Evolutionary conservation across 306 rosid genomes (phyloP).

Genomic region (Castanea sativa): DNA sequence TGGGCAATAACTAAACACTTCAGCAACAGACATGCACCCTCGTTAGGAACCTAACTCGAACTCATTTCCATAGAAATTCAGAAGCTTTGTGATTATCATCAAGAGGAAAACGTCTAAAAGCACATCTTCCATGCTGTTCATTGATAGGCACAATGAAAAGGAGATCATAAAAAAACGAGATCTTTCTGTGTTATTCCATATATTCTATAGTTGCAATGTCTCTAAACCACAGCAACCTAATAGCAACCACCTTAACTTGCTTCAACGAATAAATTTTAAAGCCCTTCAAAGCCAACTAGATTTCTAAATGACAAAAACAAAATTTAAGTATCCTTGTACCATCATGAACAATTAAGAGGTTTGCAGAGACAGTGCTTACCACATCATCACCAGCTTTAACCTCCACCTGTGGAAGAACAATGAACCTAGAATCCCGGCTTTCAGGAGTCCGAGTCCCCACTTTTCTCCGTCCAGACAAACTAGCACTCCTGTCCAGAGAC

Average conservation of each 20-base stretch:
- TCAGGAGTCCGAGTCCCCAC: slow-evolving; percentile 58
- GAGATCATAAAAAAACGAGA: not conserved
- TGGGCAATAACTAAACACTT: too few relatives aligned
- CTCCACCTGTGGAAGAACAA: slow-evolving; percentile 91
- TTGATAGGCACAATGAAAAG: not conserved
- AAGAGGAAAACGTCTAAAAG: not conserved
- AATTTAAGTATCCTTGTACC: not conserved
- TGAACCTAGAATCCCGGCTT: slow-evolving; percentile 65
- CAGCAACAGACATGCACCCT: not conserved
- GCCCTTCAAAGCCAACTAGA: not conserved
- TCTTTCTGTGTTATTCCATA: too few relatives aligned
- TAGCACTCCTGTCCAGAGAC: slow-evolving; percentile 55
- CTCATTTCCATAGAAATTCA: not conserved
- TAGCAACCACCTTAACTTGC: not conserved
- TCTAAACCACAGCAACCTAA: not conserved
- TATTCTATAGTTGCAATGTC: not conserved
- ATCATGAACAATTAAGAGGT: not conserved
- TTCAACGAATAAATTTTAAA: not conserved
- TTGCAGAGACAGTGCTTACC: slow-evolving; percentile 48
- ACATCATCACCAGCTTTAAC: slow-evolving; percentile 84
- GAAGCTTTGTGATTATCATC: not conserved
- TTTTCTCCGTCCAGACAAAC: slow-evolving; percentile 65
- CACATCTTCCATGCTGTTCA: not conserved
- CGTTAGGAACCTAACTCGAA: not conserved
- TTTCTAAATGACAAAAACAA: not conserved